Percentiles rank a stretch among this genome's conserved stretches.
These are phyloP conservation scores for Russula sp. DNA, from an alignment of 768 basidiomycete genomes.

Conservation along the genomic window DNA sequence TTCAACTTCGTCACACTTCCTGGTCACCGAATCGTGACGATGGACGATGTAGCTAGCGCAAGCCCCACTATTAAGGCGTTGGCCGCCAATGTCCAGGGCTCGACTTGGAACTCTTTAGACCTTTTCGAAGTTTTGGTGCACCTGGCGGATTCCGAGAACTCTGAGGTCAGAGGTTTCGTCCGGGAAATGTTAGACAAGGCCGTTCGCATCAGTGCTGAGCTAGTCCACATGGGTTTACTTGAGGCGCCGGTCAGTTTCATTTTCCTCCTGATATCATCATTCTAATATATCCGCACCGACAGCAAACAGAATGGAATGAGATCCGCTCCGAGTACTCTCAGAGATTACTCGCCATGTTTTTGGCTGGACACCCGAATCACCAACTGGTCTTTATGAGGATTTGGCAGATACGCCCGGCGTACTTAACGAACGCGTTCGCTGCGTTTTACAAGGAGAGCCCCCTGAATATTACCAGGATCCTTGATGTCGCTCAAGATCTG, in stretches of 20 bases:
- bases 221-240: slow-evolving; percentile 89
- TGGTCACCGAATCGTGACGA: slow-evolving; percentile 76
- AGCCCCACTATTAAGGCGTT: slow-evolving; percentile 91
- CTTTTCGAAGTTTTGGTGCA: slow-evolving; percentile 85
- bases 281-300: slow-evolving; percentile 25
- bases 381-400: slow-evolving; percentile 96
- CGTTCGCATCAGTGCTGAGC: slow-evolving; percentile 87
- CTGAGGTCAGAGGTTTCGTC: slow-evolving; percentile 72
- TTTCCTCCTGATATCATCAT: slow-evolving; percentile 4
- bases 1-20: slow-evolving; percentile 91
- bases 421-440: slow-evolving; percentile 83
- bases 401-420: slow-evolving; percentile 85
- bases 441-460: slow-evolving; percentile 92
- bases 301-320: slow-evolving; percentile 84
- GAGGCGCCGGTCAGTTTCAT: slow-evolving; percentile 74
- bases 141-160: slow-evolving; percentile 65
- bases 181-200: slow-evolving; percentile 93
- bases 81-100: slow-evolving; percentile 85
- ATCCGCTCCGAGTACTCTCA: slow-evolving; percentile 85
- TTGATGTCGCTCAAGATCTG: slow-evolving; percentile 93
- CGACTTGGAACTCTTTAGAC: slow-evolving; percentile 93
- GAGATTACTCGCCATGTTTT: slow-evolving; percentile 83
- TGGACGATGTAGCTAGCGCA: slow-evolving; percentile 80
- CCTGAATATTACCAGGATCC: slow-evolving; percentile 88
- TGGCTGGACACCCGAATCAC: slow-evolving; percentile 90